Percentiles rank a stretch among this genome's conserved stretches.
phyloP scores from a whole-genome alignment of 257 asterid species.

The Ballota nigra region DNA sequence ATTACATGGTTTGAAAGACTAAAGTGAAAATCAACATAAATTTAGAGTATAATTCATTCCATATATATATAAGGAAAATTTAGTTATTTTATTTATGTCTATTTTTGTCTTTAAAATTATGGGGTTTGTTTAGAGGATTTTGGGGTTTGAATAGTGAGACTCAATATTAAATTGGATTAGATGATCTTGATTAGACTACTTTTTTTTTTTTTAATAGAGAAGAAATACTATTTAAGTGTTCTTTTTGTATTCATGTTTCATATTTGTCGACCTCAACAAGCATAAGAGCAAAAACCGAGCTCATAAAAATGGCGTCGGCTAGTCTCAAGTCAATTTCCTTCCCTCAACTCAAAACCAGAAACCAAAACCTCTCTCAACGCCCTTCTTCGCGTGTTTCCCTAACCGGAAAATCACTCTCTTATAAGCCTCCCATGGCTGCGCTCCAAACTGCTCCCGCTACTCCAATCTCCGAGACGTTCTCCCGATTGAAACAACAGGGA shows the following conservation, averaged over 20 bases:
- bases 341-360: slow-evolving; percentile 28
- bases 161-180: no score
- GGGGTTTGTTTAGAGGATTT: no score
- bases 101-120: no score
- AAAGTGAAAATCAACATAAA: no score
- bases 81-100: no score
- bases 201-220: no score
- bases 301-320: slow-evolving; percentile 30
- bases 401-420: slow-evolving; percentile 14
- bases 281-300: not conserved
- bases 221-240: no score
- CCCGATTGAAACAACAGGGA: slow-evolving; percentile 51
- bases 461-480: slow-evolving; percentile 63
- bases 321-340: slow-evolving; percentile 34
- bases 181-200: no score
- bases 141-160: no score
- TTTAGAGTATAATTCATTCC: no score
- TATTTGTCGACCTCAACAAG: not conserved
- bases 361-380: slow-evolving; percentile 12
- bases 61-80: no score
- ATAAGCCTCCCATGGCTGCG: slow-evolving; percentile 48
- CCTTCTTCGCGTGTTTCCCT: slow-evolving; percentile 15
- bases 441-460: slow-evolving; percentile 33
- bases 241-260: not conserved
- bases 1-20: no score